Evolutionary conservation across 805 yeast species (phyloP).

Genomic region (Wickerhamomyces alni): DNA sequence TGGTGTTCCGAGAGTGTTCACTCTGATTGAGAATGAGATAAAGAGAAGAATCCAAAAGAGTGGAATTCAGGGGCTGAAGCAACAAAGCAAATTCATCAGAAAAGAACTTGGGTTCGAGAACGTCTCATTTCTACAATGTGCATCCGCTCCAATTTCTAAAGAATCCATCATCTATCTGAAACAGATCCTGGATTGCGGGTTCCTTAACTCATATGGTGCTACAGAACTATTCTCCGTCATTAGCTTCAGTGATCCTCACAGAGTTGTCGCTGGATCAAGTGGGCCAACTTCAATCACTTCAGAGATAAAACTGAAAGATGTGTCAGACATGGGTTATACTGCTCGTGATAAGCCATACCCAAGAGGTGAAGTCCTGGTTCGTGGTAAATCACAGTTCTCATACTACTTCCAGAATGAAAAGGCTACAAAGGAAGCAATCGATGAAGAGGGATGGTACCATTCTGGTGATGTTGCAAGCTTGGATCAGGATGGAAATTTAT

Average conservation of each 20-base stretch:
- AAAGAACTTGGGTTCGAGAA: slow-evolving; percentile 33
- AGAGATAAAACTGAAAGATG: slow-evolving; percentile 47
- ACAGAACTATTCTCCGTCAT: slow-evolving; percentile 54
- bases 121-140: slow-evolving; percentile 28
- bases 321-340: slow-evolving; percentile 51
- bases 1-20: slow-evolving; percentile 52
- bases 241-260: slow-evolving; percentile 29
- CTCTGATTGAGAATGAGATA: slow-evolving; percentile 36
- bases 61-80: slow-evolving; percentile 29
- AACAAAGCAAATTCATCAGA: slow-evolving; percentile 22
- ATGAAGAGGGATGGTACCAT: slow-evolving; percentile 45
- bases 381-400: slow-evolving; percentile 44
- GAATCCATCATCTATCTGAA: slow-evolving; percentile 49
- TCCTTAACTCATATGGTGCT: slow-evolving; percentile 55
- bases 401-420: slow-evolving; percentile 18
- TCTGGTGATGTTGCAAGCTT: slow-evolving; percentile 51
- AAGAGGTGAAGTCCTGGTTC: slow-evolving; percentile 45
- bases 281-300: slow-evolving; percentile 43
- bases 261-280: slow-evolving; percentile 37
- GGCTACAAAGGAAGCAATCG: slow-evolving; percentile 26
- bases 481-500: slow-evolving; percentile 39
- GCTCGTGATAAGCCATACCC: slow-evolving; percentile 31
- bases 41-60: slow-evolving; percentile 24
- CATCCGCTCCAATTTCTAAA: slow-evolving; percentile 58
- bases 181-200: slow-evolving; percentile 38